Evolutionary conservation across 2,329 filamentous ascomycete genomes (phyloP), one percentile per base, ranked within the genome.

Genomic region (Fusarium torulosum): DNA sequence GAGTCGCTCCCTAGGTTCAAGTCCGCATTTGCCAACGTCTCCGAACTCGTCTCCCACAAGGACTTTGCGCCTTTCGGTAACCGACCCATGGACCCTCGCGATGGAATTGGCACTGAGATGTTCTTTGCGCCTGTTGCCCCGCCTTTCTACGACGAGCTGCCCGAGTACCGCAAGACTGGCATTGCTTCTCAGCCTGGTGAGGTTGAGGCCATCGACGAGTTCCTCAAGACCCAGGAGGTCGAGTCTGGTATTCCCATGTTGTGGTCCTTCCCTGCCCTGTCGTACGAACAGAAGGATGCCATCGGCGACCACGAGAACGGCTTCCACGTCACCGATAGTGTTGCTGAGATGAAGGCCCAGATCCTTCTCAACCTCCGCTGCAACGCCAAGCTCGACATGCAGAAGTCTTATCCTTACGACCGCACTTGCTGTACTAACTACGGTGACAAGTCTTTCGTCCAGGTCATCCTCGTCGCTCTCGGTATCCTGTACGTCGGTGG

Each of bases 341-440:
- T 76, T 17, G 64, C 74, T 15, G 72, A 75, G 58, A 75, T 59
- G 66, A 77, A 70, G 70, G 80, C 71, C 37, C 79, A 63, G 75
- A 74, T 87, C 19, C 69, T 88, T 1, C 78, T 89, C 29, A 86
- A 86, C 66, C 74, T 83, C n/a, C 82, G 84, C 46, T 89, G 86
- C 74, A 88, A 66, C 73, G 81, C 74, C 67, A 80, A 66, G 70
- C 77, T 63, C 58, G 74, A 62, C 69, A 74, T 55, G 3, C 53
- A 70, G n/a, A 66, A 68, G 19, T 75, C 76, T 21, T 81, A 81
- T 55, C 81, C 82, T 1, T 83, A 82, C 65, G 76, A 82, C 47
- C 78, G 81, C 53, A 86, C 85, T 10, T 88, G 86, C 72, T 88
- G 86, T 69, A 83, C 77, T 43, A 79, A 79, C 42, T 87, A 87